Conservation (phyloP, 306 rosid genomes). For the Prunus padus region DNA sequence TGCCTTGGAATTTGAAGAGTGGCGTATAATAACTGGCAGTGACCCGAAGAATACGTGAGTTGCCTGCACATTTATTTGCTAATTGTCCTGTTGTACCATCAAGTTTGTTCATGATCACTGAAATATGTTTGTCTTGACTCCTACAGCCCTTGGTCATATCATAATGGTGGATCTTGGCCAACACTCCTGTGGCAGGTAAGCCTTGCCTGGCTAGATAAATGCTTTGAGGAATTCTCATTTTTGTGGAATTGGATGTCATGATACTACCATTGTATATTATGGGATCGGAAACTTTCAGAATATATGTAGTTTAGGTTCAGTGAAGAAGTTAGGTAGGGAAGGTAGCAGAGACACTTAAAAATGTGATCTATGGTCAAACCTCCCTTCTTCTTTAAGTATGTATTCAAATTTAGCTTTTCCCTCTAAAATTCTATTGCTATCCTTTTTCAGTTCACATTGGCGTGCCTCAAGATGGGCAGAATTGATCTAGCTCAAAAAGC, state of each 20-base stretch:
- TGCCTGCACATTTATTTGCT: conserved; percentile 10
- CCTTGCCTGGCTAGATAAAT: neutral
- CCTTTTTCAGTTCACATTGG: conserved; percentile 73
- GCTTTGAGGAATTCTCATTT: neutral
- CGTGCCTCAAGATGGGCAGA: conserved; percentile 93
- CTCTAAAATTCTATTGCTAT: conserved; percentile 5
- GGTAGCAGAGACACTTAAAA: neutral
- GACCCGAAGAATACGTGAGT: conserved; percentile 95
- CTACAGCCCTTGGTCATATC: conserved; percentile 96
- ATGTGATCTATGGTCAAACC: neutral
- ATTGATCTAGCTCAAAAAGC: conserved; percentile 73
- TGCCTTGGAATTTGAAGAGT: conserved; percentile 86
- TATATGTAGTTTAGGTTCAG: neutral
- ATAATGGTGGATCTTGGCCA: conserved; percentile 99
- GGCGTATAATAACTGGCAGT: conserved; percentile 90
- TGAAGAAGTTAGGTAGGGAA: neutral
- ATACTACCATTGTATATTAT: neutral
- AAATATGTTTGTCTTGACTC: conserved; percentile 23
- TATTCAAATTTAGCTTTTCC: neutral
- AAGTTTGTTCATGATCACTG: conserved; percentile 8
- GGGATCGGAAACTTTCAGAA: neutral
- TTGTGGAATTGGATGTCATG: neutral
- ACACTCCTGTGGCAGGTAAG: conserved; percentile 96
- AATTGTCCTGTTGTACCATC: neutral
- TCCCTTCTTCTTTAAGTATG: neutral